Evolutionary conservation across 345 rosid species (phyloP).

Genomic region (Turritis glabra): DNA sequence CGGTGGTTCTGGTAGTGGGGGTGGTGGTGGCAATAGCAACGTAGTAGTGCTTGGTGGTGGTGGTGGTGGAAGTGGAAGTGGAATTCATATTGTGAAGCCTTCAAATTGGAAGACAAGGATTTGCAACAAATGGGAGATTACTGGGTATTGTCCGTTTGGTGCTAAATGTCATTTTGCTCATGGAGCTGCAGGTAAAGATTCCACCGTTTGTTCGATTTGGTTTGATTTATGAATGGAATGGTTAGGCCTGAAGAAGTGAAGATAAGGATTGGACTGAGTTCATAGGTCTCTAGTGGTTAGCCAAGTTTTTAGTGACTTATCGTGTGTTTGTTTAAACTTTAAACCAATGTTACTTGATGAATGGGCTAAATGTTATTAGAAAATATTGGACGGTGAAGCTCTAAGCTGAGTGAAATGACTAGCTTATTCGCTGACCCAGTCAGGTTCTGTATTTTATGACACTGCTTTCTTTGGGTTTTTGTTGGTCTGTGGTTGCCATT

Average conservation of each 20-base stretch:
- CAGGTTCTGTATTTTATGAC: not conserved
- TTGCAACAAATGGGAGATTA: conserved; percentile 96
- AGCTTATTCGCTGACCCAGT: not conserved
- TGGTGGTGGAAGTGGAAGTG: conserved; percentile 40
- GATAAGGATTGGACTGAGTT: not conserved
- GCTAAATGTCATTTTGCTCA: conserved; percentile 97
- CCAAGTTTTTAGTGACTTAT: not conserved
- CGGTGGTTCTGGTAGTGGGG: conserved; percentile 14
- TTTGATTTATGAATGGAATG: not conserved
- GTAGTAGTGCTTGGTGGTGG: conserved; percentile 41
- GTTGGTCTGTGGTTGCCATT: conserved; percentile 1
- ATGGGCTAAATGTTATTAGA: not conserved
- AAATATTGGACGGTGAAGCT: not conserved
- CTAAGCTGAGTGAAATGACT: not conserved
- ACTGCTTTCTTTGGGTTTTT: not conserved
- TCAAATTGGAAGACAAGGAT: conserved; percentile 98
- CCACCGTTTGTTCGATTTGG: not conserved
- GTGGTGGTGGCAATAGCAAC: conserved; percentile 29
- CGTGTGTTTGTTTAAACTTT: not conserved
- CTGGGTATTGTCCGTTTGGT: conserved; percentile 96
- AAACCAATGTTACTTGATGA: not conserved
- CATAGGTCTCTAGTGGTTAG: conserved; percentile 1
- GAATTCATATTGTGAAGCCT: conserved; percentile 59
- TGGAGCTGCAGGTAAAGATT: conserved; percentile 72
- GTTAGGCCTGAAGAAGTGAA: not conserved